Conservation (phyloP, 2,329 filamentous ascomycete species). For the Mycogone perniciosa region DNA sequence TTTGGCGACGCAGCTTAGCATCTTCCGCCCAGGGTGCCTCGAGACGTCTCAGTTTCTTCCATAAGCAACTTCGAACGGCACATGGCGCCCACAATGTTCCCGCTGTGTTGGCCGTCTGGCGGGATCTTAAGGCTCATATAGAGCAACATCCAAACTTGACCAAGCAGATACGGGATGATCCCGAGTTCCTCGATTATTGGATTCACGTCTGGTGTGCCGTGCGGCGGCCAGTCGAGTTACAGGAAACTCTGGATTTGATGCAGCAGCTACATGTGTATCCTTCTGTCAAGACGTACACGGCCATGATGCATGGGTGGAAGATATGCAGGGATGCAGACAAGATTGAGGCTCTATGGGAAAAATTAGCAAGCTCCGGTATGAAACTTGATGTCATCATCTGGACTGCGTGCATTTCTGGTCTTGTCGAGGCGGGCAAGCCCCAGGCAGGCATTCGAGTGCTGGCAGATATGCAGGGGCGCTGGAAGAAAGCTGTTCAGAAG, state of each 20-base stretch:
- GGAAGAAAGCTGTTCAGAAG: slow-evolving; percentile 39
- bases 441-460: slow-evolving; percentile 57
- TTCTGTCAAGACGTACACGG: slow-evolving; percentile 60
- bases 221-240: slow-evolving; percentile 22
- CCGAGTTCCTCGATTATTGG: slow-evolving; percentile 35
- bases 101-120: slow-evolving; percentile 28
- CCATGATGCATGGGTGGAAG: slow-evolving; percentile 66
- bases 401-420: slow-evolving; percentile 62
- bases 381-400: slow-evolving; percentile 60
- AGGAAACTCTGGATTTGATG: slow-evolving; percentile 39
- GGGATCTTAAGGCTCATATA: slow-evolving; percentile 23
- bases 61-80: slow-evolving; percentile 25
- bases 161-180: slow-evolving; percentile 25
- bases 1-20: slow-evolving; percentile 17
- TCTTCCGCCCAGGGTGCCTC: neutral
- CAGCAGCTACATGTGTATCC: slow-evolving; percentile 46
- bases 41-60: slow-evolving; percentile 16
- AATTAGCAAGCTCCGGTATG: slow-evolving; percentile 50
- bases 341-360: slow-evolving; percentile 61
- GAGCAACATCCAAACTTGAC: slow-evolving; percentile 20
- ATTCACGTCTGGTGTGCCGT: slow-evolving; percentile 35
- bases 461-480: slow-evolving; percentile 57
- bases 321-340: slow-evolving; percentile 51
- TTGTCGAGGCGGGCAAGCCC: slow-evolving; percentile 50
- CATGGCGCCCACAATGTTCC: slow-evolving; percentile 24